phyloP scores from a whole-genome alignment of 2,329 filamentous ascomycete species.

The Neofusicoccum umdonicola region DNA sequence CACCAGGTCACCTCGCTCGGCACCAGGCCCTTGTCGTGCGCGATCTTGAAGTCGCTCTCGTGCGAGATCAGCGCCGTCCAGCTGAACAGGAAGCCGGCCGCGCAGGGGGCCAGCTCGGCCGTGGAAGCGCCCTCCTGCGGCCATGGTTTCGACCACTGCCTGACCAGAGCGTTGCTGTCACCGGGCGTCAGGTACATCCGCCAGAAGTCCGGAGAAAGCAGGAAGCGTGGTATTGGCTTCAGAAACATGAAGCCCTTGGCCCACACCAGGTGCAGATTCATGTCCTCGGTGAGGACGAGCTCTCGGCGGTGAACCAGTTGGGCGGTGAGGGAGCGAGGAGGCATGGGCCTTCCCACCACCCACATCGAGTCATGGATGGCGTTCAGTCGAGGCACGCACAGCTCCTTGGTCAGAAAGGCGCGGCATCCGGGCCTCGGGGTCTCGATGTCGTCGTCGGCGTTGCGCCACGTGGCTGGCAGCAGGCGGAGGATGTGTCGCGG shows the following conservation, averaged over 20 bases:
- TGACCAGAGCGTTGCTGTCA: no score
- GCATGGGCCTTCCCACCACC: neutral
- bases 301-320: neutral
- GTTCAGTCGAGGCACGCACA: neutral
- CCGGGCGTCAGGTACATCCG: neutral
- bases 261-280: conserved; percentile 16
- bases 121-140: no score
- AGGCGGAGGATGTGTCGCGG: no score
- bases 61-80: conserved; percentile 39
- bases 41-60: conserved; percentile 36
- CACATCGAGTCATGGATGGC: neutral
- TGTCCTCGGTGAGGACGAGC: conserved; percentile 17
- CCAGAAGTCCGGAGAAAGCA: conserved; percentile 35
- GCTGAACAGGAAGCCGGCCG: conserved; percentile 36
- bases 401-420: neutral
- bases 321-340: conserved; percentile 13
- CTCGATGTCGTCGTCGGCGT: no score
- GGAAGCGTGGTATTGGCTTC: conserved; percentile 35
- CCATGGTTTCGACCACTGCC: no score
- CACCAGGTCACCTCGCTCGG: conserved; percentile 23
- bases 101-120: neutral
- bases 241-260: conserved; percentile 28
- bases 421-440: no score
- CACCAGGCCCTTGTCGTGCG: conserved; percentile 30
- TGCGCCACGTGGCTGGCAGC: no score